Conservation (phyloP, 179 eudicot genomes). For the Kewa caespitosa region DNA sequence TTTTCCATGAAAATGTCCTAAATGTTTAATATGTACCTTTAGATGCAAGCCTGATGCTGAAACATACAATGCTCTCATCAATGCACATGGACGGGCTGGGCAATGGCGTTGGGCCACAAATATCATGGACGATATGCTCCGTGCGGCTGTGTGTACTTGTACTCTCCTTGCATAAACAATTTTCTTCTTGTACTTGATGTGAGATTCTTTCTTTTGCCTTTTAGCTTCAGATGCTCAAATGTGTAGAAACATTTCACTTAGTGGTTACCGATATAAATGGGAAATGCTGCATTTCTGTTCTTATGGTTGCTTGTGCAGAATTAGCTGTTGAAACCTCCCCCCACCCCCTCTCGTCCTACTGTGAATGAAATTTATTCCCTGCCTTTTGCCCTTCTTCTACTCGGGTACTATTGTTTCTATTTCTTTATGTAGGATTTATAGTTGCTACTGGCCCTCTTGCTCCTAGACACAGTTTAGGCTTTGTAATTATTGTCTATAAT, state of each 20-base stretch:
- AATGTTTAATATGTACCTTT: conserved; percentile 3
- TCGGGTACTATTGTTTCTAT: neutral
- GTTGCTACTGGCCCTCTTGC: neutral
- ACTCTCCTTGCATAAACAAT: conserved; percentile 37
- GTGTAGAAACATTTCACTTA: neutral
- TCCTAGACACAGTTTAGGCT: neutral
- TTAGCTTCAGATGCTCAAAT: neutral
- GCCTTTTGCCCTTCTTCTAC: neutral
- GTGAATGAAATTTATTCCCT: neutral
- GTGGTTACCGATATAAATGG: too few species aligned
- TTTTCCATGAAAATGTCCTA: neutral
- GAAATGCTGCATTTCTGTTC: too few species aligned
- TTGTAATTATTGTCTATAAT: neutral
- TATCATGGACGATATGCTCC: conserved; percentile 97
- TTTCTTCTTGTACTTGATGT: conserved; percentile 32
- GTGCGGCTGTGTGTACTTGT: conserved; percentile 84
- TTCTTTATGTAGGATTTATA: neutral
- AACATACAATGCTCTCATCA: conserved; percentile 89
- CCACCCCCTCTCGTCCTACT: neutral
- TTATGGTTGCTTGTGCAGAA: neutral
- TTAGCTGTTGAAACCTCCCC: neutral
- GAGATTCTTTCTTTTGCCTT: conserved; percentile 39
- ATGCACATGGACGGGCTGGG: conserved; percentile 90
- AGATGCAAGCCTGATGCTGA: conserved; percentile 98
- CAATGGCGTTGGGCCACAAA: conserved; percentile 98